Evolutionary conservation across 2,329 filamentous ascomycete genomes (phyloP).

Genomic region (Bretziella fagacearum): DNA sequence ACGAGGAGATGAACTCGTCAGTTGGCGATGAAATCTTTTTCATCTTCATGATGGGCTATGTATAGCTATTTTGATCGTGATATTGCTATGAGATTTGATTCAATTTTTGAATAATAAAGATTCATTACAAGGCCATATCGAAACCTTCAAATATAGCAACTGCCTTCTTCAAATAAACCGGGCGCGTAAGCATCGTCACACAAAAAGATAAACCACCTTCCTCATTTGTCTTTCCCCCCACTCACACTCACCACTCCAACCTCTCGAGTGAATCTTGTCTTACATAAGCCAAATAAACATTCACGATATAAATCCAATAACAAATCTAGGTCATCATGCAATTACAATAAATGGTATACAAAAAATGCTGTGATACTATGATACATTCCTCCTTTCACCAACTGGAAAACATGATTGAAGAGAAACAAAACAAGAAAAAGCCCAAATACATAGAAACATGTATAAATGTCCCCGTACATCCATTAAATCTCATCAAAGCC

Average conservation of each 20-base stretch:
- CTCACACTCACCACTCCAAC: no score
- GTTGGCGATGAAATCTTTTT: neutral
- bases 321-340: neutral
- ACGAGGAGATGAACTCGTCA: neutral
- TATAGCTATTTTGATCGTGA: no score
- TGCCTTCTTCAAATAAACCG: no score
- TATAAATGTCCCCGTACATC: conserved; percentile 1
- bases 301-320: neutral
- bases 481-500: conserved; percentile 1
- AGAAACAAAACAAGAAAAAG: neutral
- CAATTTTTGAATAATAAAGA: no score
- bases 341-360: conserved; percentile 1
- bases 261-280: no score
- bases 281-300: neutral
- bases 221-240: no score
- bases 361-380: neutral
- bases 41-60: no score
- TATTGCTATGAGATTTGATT: no score
- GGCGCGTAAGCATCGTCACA: no score
- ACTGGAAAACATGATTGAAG: neutral
- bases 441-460: neutral
- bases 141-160: no score
- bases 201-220: no score
- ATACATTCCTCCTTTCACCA: neutral
- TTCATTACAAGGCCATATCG: no score